A percentile compares a stretch with the other conserved stretches of the same genome.
Evolutionary conservation across 331 rosid genomes (phyloP).

Genomic region (Arachis monticola): DNA sequence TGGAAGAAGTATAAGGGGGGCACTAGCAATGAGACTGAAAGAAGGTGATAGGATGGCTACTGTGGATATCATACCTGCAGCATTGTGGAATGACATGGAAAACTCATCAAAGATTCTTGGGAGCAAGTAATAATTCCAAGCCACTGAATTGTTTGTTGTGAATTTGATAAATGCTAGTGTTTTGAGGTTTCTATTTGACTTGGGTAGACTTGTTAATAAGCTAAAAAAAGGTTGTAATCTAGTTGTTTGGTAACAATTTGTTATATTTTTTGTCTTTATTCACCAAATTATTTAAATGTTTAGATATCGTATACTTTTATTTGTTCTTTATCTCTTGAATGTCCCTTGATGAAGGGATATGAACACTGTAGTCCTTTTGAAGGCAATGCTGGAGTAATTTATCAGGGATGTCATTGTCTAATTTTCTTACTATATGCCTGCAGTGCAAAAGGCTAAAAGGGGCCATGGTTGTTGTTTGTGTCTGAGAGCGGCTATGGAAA

Average conservation of each 20-base stretch:
- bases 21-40: conserved; percentile 86
- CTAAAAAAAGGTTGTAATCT: background rate
- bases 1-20: conserved; percentile 89
- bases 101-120: conserved; percentile 49
- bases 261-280: background rate
- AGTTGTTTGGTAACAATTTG: background rate
- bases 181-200: conserved; percentile 18
- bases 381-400: conserved; percentile 10
- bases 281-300: background rate
- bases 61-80: conserved; percentile 85
- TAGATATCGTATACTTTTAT: background rate
- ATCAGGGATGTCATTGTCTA: conserved; percentile 25
- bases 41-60: conserved; percentile 90
- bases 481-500: conserved; percentile 94
- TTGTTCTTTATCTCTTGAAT: conserved; percentile 14
- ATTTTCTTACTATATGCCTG: conserved; percentile 16
- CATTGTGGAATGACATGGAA: conserved; percentile 69
- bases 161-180: conserved; percentile 12
- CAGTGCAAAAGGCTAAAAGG: conserved; percentile 58
- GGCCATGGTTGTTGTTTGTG: conserved; percentile 96
- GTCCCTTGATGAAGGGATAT: conserved; percentile 1
- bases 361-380: conserved; percentile 15
- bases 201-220: conserved; percentile 2
- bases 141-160: conserved; percentile 7
- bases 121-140: conserved; percentile 53